Conservation (phyloP, 768 basidiomycete species). For the Pleurotus pulmonarius region DNA sequence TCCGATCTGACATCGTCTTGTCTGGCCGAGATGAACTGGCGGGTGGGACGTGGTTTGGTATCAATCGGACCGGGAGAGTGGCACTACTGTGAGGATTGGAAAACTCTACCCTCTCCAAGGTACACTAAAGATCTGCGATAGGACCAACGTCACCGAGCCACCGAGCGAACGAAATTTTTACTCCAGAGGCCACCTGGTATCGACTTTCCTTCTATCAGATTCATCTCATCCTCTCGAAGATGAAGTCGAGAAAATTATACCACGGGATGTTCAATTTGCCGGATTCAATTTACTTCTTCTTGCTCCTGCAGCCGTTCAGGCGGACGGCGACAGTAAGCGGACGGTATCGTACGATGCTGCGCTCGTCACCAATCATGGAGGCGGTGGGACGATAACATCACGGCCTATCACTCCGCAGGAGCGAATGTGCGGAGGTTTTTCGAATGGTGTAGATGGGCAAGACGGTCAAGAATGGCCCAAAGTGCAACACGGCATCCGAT, state of each 20-base stretch:
- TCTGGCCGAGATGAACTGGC: conserved; percentile 73
- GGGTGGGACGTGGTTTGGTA: conserved; percentile 83
- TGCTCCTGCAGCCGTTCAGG: conserved; percentile 30
- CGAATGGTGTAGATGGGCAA: conserved; percentile 71
- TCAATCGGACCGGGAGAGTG: conserved; percentile 60
- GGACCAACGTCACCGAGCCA: conserved; percentile 84
- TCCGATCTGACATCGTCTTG: conserved; percentile 38
- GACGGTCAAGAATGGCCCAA: conserved; percentile 72
- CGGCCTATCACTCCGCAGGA: conserved; percentile 52
- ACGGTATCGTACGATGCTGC: conserved; percentile 46
- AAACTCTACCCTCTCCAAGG: conserved; percentile 12
- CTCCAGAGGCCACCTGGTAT: conserved; percentile 67
- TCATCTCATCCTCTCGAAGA: conserved; percentile 43
- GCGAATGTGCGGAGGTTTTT: conserved; percentile 54
- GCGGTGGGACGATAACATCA: conserved; percentile 52
- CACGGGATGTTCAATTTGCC: conserved; percentile 53
- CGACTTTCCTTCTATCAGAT: conserved; percentile 62
- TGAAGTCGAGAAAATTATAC: conserved; percentile 42
- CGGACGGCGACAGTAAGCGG: conserved; percentile 13
- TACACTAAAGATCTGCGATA: conserved; percentile 26
- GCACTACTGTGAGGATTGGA: conserved; percentile 61
- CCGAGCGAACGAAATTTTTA: conserved; percentile 39
- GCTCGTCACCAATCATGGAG: conserved; percentile 70
- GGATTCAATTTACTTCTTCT: conserved; percentile 82
- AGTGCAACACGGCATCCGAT: conserved; percentile 52